Base-by-base conservation (phyloP, 2,329 filamentous ascomycete species). In the Byssothecium circinans region DNA sequence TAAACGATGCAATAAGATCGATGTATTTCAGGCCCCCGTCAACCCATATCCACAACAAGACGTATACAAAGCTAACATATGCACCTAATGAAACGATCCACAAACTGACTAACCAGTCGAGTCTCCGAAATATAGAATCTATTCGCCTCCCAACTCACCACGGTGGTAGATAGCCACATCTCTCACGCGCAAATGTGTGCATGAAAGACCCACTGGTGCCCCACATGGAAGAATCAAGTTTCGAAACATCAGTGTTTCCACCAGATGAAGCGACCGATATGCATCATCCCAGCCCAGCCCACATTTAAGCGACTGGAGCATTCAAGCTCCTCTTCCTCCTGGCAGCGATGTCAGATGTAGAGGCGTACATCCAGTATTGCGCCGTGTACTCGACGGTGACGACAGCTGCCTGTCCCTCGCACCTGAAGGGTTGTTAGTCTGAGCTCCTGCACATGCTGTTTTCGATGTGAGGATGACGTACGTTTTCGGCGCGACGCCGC, bases 361-460 rank as follows among this genome's bases (percentile, higher is more conserved):
- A 61, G 8, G 53, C 70, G 49, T 71, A 81, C 41, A 79, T 84
- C 86, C 81, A 85, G 57, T 89, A 96, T 80, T 92, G 82, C 33
- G 91, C 85, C 36, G 88, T 78, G 72, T 97, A 96, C 61, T 89
- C 78, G n/a, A 96, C 82, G 52, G 86, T 77, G 55, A 96, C 50
- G 0, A 57, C 65, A 4, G 57, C 49, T 0, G 72, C 65, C 45
- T 68, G 63, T 7, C 79, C 77, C 0, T 78, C 72, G 68, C 92
- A 96, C 0, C 81, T 87, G 4, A 78, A n/a, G 29, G 4, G 14
- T 14, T 12, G 29, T 32, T 14, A 32, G 29, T 32, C 4, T 32
- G 14, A 32, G 29, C 6, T 32, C 29, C 4, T 32, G 14, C 29
- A 25, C n/a, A n/a, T n/a, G 25, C 25, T 11, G 11, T 27, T 6